Percentiles rank a stretch among this genome's conserved stretches.
Conservation (phyloP, 2,329 filamentous ascomycete genomes). For the Botrytis medusae region DNA sequence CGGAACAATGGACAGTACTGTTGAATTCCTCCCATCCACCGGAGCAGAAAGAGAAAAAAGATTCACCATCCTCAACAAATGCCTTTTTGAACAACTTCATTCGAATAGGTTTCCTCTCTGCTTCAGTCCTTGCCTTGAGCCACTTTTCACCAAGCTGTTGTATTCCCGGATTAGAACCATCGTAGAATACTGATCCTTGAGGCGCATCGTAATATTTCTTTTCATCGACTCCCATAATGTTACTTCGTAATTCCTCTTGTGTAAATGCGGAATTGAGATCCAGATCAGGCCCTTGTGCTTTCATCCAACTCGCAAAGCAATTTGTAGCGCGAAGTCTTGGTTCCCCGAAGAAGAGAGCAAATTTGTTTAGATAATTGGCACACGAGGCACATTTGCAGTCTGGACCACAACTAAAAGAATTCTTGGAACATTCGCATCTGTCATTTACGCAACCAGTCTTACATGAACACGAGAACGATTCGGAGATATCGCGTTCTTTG, state of each 20-base stretch:
- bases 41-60: slow-evolving; percentile 10
- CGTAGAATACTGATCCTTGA: slow-evolving; percentile 6
- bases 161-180: neutral
- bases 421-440: slow-evolving; percentile 13
- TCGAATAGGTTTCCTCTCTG: slow-evolving; percentile 7
- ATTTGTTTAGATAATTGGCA: slow-evolving; percentile 4
- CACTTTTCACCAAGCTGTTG: slow-evolving; percentile 6
- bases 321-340: slow-evolving; percentile 9
- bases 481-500: neutral
- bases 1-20: slow-evolving; percentile 3
- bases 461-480: slow-evolving; percentile 4
- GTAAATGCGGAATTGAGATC: slow-evolving; percentile 11
- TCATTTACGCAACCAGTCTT: neutral
- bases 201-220: slow-evolving; percentile 11
- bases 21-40: slow-evolving; percentile 12
- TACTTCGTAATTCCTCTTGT: slow-evolving; percentile 12
- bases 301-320: slow-evolving; percentile 17
- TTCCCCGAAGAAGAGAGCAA: slow-evolving; percentile 15
- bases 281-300: neutral
- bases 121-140: slow-evolving; percentile 8
- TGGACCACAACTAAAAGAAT: slow-evolving; percentile 7
- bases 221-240: slow-evolving; percentile 16
- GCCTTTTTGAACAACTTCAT: slow-evolving; percentile 8
- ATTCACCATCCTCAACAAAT: slow-evolving; percentile 1
- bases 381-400: slow-evolving; percentile 18